Evolutionary conservation across 805 yeast species (phyloP), one percentile per base, ranked within the genome.

Genomic region (Kodamaea laetipori): DNA sequence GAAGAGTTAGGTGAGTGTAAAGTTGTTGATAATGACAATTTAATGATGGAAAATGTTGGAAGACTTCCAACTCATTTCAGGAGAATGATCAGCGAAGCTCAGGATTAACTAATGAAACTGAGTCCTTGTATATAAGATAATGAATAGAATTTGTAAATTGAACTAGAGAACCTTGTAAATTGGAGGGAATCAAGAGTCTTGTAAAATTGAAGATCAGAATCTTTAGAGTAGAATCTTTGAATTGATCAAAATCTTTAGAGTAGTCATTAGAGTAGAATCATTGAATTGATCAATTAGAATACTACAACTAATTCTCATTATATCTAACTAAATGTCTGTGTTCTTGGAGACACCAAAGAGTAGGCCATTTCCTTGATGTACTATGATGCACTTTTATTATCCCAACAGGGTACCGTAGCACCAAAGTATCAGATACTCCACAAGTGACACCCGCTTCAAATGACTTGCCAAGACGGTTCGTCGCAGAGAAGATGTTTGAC

Each of bases 331-430:
- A 15, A 39, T 71, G 75, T 71, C 48, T 61, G 76, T 71, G 73
- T 58, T 66, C 71, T 67, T 69, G 76, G 76, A 71, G 76, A 71
- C 76, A 68, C 75, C 74, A 63, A 65, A 46, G 45, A 46, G 45
- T 48, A 23, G 39, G 24, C 30, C 11, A 43, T 47, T 43, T 47
- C 58, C 60, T 58, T 59, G 74, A 71, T 67, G 76, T 69, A 71
- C 76, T 69, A 71, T 71, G 76, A 68, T 67, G 69, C 74, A 71
- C 76, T 49, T 53, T 58, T 57, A 45, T 47, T 61, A 39, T 56
- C 47, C 56, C 55, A 55, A 55, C 53, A 47, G 28, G 21, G 39
- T 15, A 13, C 34, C 34, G 34, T 13, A 30, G 34, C 19, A 30
- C 34, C 34, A 30, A 30, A 6, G 18, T 13, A 30, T 17, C 32